Evolutionary conservation across 192 early-diverging fungal species (phyloP), one percentile per base, ranked within the genome.

Genomic region (Gigaspora rosea): DNA sequence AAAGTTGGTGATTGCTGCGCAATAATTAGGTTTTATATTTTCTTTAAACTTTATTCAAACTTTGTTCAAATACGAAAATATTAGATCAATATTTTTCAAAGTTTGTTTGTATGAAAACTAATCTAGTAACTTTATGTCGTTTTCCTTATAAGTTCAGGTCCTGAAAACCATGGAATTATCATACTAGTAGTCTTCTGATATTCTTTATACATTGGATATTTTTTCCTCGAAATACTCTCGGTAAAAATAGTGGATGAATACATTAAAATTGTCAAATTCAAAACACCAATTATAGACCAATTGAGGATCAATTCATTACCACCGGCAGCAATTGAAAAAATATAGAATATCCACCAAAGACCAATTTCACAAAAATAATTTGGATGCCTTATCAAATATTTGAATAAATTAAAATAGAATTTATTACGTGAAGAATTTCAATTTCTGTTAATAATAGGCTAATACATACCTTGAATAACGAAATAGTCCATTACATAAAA

Each of bases 341-440:
- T 75, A 59, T 91, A 91, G 82, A 50, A 72, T 33, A 75, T 78
- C 64, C 83, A 84, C 93, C 91, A 94, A 56, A 92, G 84, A 20
- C 80, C 80, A 76, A 88, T 88, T 75, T 96, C 96, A 78, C 89
- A 90, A 67, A 93, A 91, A 78, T 94, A 94, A 81, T 96, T 95
- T 57, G 94, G 91, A 74, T 98, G 96, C 20, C 96, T 69, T 15
- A 4, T 41, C 7, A 41, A 41, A 41, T 41, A 41, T 41, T 41
- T 41, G 41, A 41, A 7, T 41, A 7, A n/a, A 41, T 41, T 41
- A 41, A 41, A 41, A 41, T 41, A 41, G 7, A 3, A 41, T 2
- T 41, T 41, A 41, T 41, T 41, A 41, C 0, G 7, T 41, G 5
- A 6, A 41, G 7, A 41, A 41, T 41, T 41, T 41, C 41, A 41